Percentiles rank a stretch among this genome's conserved stretches.
These are phyloP conservation scores for Neurospora hispaniola DNA, from an alignment of 495 filamentous ascomycete species.

Conservation along the genomic window DNA sequence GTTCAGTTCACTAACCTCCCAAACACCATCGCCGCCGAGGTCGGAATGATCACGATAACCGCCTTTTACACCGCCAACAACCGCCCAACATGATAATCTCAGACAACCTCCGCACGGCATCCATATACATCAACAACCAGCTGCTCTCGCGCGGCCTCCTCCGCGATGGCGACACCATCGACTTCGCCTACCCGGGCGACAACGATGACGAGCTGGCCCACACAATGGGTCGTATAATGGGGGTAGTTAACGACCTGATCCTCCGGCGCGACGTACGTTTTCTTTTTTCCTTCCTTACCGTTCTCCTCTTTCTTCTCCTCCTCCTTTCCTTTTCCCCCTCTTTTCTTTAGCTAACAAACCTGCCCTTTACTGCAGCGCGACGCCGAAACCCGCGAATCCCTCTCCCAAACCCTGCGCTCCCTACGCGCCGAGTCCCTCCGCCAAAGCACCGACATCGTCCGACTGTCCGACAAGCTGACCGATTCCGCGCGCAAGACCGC, in stretches of 20 bases:
- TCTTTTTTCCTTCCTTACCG: background rate
- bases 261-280: constrained; percentile 63
- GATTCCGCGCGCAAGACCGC: constrained; percentile 69
- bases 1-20: background rate
- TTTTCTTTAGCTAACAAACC: background rate
- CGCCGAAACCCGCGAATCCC: constrained; percentile 67
- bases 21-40: background rate
- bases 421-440: constrained; percentile 62
- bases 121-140: constrained; percentile 92
- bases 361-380: constrained; percentile 52
- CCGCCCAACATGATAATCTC: constrained; percentile 52
- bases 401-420: constrained; percentile 67
- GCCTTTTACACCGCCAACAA: background rate
- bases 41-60: background rate
- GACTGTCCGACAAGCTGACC: constrained; percentile 55
- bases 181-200: constrained; percentile 66
- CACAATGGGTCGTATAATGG: constrained; percentile 80
- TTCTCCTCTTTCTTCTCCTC: background rate
- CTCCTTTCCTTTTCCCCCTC: background rate
- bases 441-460: constrained; percentile 47
- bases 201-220: constrained; percentile 51
- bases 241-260: constrained; percentile 86
- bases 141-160: constrained; percentile 81
- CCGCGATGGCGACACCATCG: constrained; percentile 70
- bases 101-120: constrained; percentile 75